Conservation (phyloP, 192 early-diverging fungal species). For the Mortierella claussenii region DNA sequence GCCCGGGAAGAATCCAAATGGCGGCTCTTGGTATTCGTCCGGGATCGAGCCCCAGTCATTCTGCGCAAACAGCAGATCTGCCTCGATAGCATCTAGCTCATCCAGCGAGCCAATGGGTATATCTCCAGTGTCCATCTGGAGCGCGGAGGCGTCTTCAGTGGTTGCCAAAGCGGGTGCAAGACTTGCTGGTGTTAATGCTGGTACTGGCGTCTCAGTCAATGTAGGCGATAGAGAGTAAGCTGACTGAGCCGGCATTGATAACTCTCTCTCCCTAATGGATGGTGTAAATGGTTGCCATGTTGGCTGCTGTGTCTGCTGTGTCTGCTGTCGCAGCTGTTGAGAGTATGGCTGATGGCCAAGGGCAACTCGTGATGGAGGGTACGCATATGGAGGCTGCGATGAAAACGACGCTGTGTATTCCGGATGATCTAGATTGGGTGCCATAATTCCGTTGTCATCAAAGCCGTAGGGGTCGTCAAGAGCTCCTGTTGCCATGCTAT, state of each 20-base stretch:
- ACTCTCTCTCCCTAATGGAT: constrained; percentile 8
- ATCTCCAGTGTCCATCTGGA: constrained; percentile 15
- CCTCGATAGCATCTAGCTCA: constrained; percentile 37
- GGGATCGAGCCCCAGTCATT: constrained; percentile 50
- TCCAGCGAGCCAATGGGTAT: constrained; percentile 35
- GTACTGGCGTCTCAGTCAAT: constrained; percentile 12
- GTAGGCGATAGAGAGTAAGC: constrained; percentile 30
- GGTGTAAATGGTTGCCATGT: not conserved
- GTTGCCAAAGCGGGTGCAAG: constrained; percentile 4
- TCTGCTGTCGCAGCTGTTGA: constrained; percentile 10
- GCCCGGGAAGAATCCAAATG: constrained; percentile 54
- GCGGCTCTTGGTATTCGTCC: constrained; percentile 52
- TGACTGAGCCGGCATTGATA: constrained; percentile 26
- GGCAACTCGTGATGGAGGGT: constrained; percentile 1
- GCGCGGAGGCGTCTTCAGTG: not conserved
- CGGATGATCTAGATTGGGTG: constrained; percentile 18
- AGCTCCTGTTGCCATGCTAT: constrained; percentile 4
- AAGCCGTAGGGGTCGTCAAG: constrained; percentile 52
- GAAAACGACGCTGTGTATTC: not conserved
- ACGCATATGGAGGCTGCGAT: constrained; percentile 6
- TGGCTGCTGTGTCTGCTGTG: not conserved
- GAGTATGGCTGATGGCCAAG: not conserved
- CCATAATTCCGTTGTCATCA: constrained; percentile 27
- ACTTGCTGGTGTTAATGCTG: not conserved
- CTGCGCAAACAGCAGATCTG: constrained; percentile 38